Conservation (phyloP, 2,329 filamentous ascomycete genomes). For the Venturia aucupariae region DNA sequence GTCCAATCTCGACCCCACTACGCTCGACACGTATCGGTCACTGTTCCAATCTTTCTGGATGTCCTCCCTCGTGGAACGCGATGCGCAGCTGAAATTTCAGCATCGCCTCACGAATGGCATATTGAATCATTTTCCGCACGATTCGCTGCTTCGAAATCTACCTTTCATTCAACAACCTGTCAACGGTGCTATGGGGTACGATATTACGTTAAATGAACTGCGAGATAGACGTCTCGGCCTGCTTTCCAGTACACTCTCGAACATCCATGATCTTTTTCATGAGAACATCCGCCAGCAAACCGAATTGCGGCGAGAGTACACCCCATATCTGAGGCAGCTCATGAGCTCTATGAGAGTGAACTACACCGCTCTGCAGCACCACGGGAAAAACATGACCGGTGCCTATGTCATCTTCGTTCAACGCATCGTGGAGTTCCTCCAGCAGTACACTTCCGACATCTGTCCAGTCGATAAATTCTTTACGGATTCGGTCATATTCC, state of each 20-base stretch:
- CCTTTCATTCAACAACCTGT: slow-evolving; percentile 37
- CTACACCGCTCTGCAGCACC: slow-evolving; percentile 43
- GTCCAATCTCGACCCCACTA: slow-evolving; percentile 24
- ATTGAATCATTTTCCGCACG: slow-evolving; percentile 36
- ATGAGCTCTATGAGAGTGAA: slow-evolving; percentile 54
- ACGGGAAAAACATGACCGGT: slow-evolving; percentile 32
- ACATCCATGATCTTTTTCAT: slow-evolving; percentile 40
- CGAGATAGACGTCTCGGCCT: slow-evolving; percentile 45
- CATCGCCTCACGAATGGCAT: slow-evolving; percentile 46
- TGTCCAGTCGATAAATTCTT: slow-evolving; percentile 50
- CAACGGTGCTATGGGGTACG: slow-evolving; percentile 28
- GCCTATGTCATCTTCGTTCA: slow-evolving; percentile 55
- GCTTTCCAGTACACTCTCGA: slow-evolving; percentile 47
- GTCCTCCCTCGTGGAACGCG: slow-evolving; percentile 47
- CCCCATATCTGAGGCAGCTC: slow-evolving; percentile 42
- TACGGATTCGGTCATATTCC: slow-evolving; percentile 50
- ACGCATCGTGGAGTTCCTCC: slow-evolving; percentile 47
- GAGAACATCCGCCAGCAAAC: slow-evolving; percentile 24
- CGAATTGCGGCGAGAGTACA: slow-evolving; percentile 38
- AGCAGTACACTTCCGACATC: slow-evolving; percentile 52
- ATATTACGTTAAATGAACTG: slow-evolving; percentile 44
- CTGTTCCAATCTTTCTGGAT: slow-evolving; percentile 43
- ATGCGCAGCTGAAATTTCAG: slow-evolving; percentile 53
- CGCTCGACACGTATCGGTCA: slow-evolving; percentile 36
- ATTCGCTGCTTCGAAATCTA: slow-evolving; percentile 46